These are phyloP conservation scores for Diaporthe sp. DNA, from an alignment of 2,329 filamentous ascomycete species.

Conservation along the genomic window DNA sequence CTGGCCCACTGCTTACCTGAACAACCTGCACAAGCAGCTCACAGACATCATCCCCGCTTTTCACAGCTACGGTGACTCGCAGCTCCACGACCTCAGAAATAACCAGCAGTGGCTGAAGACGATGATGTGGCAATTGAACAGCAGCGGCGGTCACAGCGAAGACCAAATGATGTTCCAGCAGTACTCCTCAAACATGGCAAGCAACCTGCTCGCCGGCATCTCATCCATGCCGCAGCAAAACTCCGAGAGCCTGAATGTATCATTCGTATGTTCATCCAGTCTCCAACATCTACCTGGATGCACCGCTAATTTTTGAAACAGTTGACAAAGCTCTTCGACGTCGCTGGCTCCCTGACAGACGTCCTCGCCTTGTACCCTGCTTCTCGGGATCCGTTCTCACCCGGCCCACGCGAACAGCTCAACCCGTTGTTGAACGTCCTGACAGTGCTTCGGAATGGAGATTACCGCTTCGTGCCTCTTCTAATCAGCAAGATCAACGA, in stretches of 20 bases:
- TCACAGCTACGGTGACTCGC: conserved; percentile 62
- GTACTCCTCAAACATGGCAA: conserved; percentile 71
- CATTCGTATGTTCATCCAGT: conserved; percentile 67
- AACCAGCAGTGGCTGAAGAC: conserved; percentile 75
- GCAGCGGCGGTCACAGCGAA: conserved; percentile 58
- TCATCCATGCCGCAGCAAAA: conserved; percentile 77
- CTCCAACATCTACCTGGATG: background rate
- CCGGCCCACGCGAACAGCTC: conserved; percentile 79
- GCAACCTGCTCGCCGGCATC: conserved; percentile 74
- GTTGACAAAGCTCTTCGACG: conserved; percentile 85
- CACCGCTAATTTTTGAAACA: conserved; percentile 42
- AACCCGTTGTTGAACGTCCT: conserved; percentile 75
- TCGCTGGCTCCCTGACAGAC: conserved; percentile 78
- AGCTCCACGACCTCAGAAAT: conserved; percentile 64
- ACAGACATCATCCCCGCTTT: conserved; percentile 63
- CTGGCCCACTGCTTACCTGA: conserved; percentile 67
- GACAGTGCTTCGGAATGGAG: conserved; percentile 77
- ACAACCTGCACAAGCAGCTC: conserved; percentile 71
- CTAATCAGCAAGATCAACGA: conserved; percentile 82
- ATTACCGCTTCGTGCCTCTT: conserved; percentile 81
- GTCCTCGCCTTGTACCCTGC: conserved; percentile 74
- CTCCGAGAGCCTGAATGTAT: conserved; percentile 80
- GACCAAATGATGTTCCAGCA: conserved; percentile 69
- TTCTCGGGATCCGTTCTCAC: conserved; percentile 69
- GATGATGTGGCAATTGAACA: conserved; percentile 70